Base-by-base conservation (phyloP, 257 asterid species). In the Craterostigma plantagineum region DNA sequence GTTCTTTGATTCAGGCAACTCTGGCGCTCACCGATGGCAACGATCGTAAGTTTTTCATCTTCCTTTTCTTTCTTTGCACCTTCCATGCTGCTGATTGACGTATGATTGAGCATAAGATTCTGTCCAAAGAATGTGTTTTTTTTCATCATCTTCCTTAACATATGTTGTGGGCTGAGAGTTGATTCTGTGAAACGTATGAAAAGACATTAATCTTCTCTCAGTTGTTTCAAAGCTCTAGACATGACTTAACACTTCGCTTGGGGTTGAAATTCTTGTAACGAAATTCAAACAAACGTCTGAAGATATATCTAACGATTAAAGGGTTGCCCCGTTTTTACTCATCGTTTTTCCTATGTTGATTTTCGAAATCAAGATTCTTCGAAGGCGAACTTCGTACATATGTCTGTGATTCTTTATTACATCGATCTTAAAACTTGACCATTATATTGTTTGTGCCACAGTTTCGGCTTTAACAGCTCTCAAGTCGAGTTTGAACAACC, bases 381-480 rank as follows among this genome's bases (percentile, higher is more conserved):
- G n/a, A n/a, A n/a, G n/a, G n/a, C n/a, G n/a, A n/a, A 30, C n/a
- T 33, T 23, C 0, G 42, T 18, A 18, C 11, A 43, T 9, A 10
- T 30, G 7, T 33, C 34, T n/a, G 45, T n/a, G 14, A 39, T 23
- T 23, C 30, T 23, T 23, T 23, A 23, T 23, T 36, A 3, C 8
- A 2, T 36, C 4, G 40, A 11, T 15, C 4, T 41, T 41, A 16
- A 1, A 16, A 11, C 4, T 41, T 8, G 13, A 8, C 1, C 14
- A 34, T 38, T 23, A 16, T 48, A 5, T 46, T 33, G 15, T 33
- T 30, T 49, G 27, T 49, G 14, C 36, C 66, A 66, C 79, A 81
- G 96, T 63, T 61, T 61, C 74, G 63, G 84, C 77, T 51, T 72
- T 85, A 59, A 65, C 14, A 43, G 78, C 87, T 37, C 52, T 85